Percentiles rank a stretch among this genome's conserved stretches.
Evolutionary conservation across 208 protist genomes (phyloP).

Genomic region (Crithidia brevicula): DNA sequence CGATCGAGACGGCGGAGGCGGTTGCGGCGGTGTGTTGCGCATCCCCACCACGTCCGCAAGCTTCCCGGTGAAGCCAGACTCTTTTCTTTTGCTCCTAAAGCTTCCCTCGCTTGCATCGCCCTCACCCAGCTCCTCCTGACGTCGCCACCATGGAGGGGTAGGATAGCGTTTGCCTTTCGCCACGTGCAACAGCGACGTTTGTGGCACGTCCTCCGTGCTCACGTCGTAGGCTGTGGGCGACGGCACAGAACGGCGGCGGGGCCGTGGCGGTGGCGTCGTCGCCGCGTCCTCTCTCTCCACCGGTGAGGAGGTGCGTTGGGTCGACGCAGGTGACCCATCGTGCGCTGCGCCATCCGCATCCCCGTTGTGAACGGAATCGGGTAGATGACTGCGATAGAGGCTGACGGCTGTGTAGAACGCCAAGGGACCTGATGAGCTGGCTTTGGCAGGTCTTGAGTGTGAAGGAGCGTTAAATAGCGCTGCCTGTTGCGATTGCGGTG

Average conservation of each 20-base stretch:
- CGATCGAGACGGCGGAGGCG: conserved; percentile 11
- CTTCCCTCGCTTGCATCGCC: neutral
- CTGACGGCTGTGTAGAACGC: conserved; percentile 7
- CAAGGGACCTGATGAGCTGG: too few species aligned
- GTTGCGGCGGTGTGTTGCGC: neutral
- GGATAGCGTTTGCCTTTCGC: neutral
- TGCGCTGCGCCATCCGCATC: too few species aligned
- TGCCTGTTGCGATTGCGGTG: too few species aligned
- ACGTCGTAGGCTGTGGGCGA: neutral
- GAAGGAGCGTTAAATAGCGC: too few species aligned
- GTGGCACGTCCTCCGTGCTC: neutral
- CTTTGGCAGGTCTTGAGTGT: too few species aligned
- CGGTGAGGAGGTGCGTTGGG: neutral
- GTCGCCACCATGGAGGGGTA: conserved; percentile 18
- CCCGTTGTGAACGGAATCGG: too few species aligned
- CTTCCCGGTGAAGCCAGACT: too few species aligned
- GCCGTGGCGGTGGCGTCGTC: neutral
- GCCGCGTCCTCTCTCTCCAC: neutral
- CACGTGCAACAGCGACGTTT: too few species aligned
- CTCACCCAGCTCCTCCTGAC: neutral
- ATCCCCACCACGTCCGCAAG: too few species aligned
- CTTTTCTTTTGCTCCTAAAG: too few species aligned
- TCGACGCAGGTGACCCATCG: too few species aligned
- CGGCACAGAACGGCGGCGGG: conserved; percentile 2
- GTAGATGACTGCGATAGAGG: conserved; percentile 14